Conservation (phyloP, 257 asterid genomes). For the Primulina eburnea region DNA sequence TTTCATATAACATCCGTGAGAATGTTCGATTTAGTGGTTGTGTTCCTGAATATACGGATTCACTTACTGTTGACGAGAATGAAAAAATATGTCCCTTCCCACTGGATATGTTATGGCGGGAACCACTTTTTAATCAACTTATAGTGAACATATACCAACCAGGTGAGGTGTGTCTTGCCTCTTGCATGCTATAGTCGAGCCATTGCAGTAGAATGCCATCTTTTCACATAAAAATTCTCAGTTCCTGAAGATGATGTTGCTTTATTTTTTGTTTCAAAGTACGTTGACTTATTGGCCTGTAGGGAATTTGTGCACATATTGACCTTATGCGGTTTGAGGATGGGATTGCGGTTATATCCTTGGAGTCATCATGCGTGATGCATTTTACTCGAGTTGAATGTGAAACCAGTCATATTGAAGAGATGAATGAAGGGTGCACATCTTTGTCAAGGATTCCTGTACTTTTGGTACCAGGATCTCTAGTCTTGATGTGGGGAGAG, state of each 20-base stretch:
- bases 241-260: background rate
- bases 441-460: slow-evolving; percentile 44
- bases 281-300: background rate
- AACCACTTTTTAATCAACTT: slow-evolving; percentile 80
- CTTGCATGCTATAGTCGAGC: background rate
- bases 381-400: slow-evolving; percentile 51
- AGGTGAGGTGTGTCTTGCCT: slow-evolving; percentile 70
- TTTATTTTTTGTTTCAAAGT: background rate
- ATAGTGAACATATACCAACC: slow-evolving; percentile 82
- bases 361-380: slow-evolving; percentile 82
- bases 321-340: slow-evolving; percentile 90
- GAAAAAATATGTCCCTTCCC: slow-evolving; percentile 41
- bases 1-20: slow-evolving; percentile 52
- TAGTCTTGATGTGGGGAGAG: slow-evolving; percentile 81
- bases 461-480: slow-evolving; percentile 66
- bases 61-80: slow-evolving; percentile 19
- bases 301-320: slow-evolving; percentile 91
- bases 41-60: slow-evolving; percentile 25
- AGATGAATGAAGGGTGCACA: background rate
- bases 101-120: slow-evolving; percentile 61
- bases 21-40: slow-evolving; percentile 28
- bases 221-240: background rate
- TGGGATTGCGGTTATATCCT: slow-evolving; percentile 76
- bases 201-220: background rate
- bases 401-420: slow-evolving; percentile 7